Base-by-base conservation (phyloP, 2,329 filamentous ascomycete genomes). In the Coniochaeta sp. region DNA sequence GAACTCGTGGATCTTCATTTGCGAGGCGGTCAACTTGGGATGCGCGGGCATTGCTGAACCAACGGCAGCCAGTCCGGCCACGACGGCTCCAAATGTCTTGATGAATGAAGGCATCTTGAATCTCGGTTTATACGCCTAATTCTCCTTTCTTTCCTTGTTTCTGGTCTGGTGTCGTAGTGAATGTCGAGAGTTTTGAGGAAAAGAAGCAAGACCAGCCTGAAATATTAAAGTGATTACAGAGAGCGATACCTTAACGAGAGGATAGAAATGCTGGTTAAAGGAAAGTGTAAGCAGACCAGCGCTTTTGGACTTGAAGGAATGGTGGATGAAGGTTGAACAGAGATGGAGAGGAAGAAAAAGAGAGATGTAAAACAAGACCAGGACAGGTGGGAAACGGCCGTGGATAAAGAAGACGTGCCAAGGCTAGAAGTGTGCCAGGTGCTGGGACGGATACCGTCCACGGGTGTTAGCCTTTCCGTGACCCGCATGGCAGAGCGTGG, bases 261-360 rank as follows among this genome's bases (percentile, higher is more conserved):
- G 38, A 31, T 6, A 12, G 24, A 31, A 40, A 31, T 58, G 56
- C 26, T 58, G 56, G 38, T 44, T 60, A 67, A 69, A 62, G 65
- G 68, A 62, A 64, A 61, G 60, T 66, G 62, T 72, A 79, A 80
- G 77, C 78, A 79, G 76, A 79, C 78, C 78, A 78, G 78, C 74
- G 78, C 78, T 80, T 79, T 72, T 70, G 60, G 52, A 61, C 62
- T 62, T 61, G 63, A 61, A 64, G 63, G 61, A 50, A 50, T 57
- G 61, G 59, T 58, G 62, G 60, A 58, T 50, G 55, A 40, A 58
- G 62, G 36, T 54, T 60, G 64, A 65, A 65, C 61, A 44, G 54
- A 26, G 60, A 64, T 64, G 61, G 50, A 44, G 59, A 61, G 59
- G 56, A 63, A 61, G 58, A 59, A 50, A n/a, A 58, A 61, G 47